phyloP scores from a whole-genome alignment of 805 yeast species.

The Nakazawaea laoshanensis region DNA sequence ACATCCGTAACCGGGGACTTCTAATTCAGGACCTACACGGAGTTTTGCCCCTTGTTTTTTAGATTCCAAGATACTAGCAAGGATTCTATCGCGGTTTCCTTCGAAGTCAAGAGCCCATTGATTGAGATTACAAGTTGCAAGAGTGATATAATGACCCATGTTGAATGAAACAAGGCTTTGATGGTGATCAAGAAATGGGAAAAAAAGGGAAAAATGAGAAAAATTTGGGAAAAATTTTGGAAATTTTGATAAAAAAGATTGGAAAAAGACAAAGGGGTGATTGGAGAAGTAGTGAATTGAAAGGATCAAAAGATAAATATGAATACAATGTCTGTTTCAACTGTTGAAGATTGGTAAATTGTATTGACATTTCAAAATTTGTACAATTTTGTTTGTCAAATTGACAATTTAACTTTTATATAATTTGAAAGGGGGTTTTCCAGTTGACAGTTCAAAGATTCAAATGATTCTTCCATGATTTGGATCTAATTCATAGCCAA shows the following conservation, averaged over 20 bases:
- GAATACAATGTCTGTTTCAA: too few species aligned
- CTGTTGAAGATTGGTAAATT: too few species aligned
- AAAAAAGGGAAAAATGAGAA: too few species aligned
- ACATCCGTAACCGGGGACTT: slow-evolving; percentile 91
- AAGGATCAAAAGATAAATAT: too few species aligned
- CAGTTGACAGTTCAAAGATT: too few species aligned
- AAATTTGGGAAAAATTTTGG: too few species aligned
- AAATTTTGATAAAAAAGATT: slow-evolving; percentile 8
- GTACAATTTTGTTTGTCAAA: too few species aligned
- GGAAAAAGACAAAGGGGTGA: not conserved
- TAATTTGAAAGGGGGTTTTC: too few species aligned
- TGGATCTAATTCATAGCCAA: slow-evolving; percentile 61
- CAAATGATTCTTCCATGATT: slow-evolving; percentile 41
- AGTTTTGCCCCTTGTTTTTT: slow-evolving; percentile 67
- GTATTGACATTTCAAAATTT: too few species aligned
- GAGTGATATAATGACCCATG: slow-evolving; percentile 84
- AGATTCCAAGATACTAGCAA: slow-evolving; percentile 73
- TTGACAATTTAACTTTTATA: too few species aligned
- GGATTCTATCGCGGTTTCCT: slow-evolving; percentile 88
- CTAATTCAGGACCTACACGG: slow-evolving; percentile 96
- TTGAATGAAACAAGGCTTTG: too few species aligned
- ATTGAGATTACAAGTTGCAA: slow-evolving; percentile 90
- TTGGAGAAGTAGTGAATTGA: not conserved
- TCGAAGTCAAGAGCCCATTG: slow-evolving; percentile 99
- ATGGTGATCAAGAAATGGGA: too few species aligned